These are phyloP conservation scores for Flaveria brownii DNA, from an alignment of 129 eudicot genomes.

Conservation along the genomic window DNA sequence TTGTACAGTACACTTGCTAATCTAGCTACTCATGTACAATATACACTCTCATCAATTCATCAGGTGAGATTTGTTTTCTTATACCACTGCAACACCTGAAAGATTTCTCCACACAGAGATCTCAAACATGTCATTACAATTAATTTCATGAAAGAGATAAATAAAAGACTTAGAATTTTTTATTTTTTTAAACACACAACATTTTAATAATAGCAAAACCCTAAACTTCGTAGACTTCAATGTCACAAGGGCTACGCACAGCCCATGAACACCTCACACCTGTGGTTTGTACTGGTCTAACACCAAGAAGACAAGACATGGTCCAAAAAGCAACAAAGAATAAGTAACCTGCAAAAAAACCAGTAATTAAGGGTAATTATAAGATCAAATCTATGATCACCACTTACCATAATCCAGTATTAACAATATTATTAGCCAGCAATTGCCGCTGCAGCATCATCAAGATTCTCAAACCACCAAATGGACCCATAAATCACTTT, in stretches of 20 bases:
- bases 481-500: constrained; percentile 26
- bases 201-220: constrained; percentile 33
- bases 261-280: too few species aligned
- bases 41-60: constrained; percentile 26
- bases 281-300: too few species aligned
- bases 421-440: constrained; percentile 31
- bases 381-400: constrained; percentile 17
- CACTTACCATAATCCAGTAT: constrained; percentile 28
- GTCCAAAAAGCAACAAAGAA: constrained; percentile 19
- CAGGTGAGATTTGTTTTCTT: constrained; percentile 32
- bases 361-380: not conserved
- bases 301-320: too few species aligned
- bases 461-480: constrained; percentile 63
- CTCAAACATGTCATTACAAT: constrained; percentile 13
- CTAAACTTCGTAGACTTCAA: constrained; percentile 2
- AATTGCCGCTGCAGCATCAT: constrained; percentile 83
- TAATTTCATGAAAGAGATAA: not conserved
- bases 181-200: not conserved
- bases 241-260: too few species aligned
- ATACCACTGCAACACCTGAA: constrained; percentile 32
- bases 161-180: not conserved
- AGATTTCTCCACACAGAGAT: constrained; percentile 26
- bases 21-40: constrained; percentile 22
- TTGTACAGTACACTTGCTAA: constrained; percentile 37
- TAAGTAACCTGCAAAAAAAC: constrained; percentile 20